Evolutionary conservation across 164 flowering plant species (phyloP), one percentile per base, ranked within the genome.

Genomic region (Paratinospora sagittata): DNA sequence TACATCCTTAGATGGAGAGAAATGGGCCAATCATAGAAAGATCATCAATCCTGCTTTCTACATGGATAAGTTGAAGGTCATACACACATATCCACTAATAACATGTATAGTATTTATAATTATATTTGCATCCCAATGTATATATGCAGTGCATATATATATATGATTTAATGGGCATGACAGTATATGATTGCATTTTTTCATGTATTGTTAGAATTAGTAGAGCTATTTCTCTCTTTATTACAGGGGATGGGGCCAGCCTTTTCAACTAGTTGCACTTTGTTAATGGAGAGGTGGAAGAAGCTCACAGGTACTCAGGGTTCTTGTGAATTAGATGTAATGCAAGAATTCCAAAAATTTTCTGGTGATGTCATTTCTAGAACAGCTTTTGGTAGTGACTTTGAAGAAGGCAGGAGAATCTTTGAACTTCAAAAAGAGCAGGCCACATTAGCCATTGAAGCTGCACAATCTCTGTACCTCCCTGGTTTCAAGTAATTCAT

Each of bases 351-450:
- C 24, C 80, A 81, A 47, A 78, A 64, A 13, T 77, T 84, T 19
- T 66, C 84, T 14, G 80, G 70, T 7, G 89, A 87, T 72, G 82
- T 73, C 52, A 85, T 87, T 21, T 78, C 89, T 33, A 67, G 34
- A 30, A 30, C 34, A 30, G 34, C 34, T 30, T 30, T 30, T 30
- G 34, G 34, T 30, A 4, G 34, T 74, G 86, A 70, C 72, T 82
- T 73, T 66, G 80, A 81, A 58, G 82, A 84, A 76, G 91, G 89
- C 17, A 81, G 58, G 66, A 74, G 57, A 66, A 81, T 86, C 60
- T 84, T 85, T 65, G 81, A 87, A 70, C 82, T 78, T 69, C 90
- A 78, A 6, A 74, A 71, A 52, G 85, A 85, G 68, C 85, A 81
- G 23, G 66, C 69, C 11, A 14, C 6, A 19, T 77, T 87, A 10